These are phyloP conservation scores for Sesbania bispinosa DNA, from an alignment of 306 rosid genomes.

Conservation along the genomic window DNA sequence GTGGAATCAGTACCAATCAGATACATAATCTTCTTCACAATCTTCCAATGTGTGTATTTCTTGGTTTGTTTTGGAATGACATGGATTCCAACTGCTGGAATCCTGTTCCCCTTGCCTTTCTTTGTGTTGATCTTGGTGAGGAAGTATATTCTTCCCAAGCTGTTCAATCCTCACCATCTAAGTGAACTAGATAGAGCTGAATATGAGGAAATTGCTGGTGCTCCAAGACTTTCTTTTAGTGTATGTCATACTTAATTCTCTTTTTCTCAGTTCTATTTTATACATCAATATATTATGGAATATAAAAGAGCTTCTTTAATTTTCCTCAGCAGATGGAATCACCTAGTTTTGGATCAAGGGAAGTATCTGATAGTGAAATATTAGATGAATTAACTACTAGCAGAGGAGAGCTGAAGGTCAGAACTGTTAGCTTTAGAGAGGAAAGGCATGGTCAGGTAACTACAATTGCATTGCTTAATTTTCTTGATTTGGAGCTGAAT, in stretches of 20 bases:
- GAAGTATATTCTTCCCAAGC: conserved; percentile 64
- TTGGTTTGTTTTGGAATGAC: conserved; percentile 54
- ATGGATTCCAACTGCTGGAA: conserved; percentile 87
- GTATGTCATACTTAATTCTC: conserved; percentile 32
- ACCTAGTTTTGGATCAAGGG: conserved; percentile 30
- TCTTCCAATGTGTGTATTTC: conserved; percentile 64
- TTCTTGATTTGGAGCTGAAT: not conserved
- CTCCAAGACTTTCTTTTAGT: conserved; percentile 36
- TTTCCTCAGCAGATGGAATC: conserved; percentile 43
- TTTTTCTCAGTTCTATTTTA: not conserved
- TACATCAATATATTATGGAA: not conserved
- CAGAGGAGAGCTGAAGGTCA: conserved; percentile 81
- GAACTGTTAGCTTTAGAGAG: conserved; percentile 59
- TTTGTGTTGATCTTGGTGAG: conserved; percentile 65
- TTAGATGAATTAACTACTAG: conserved; percentile 66
- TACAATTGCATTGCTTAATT: not conserved
- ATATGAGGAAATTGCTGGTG: conserved; percentile 63
- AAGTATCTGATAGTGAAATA: conserved; percentile 47
- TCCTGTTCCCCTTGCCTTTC: conserved; percentile 77
- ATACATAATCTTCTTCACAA: conserved; percentile 55
- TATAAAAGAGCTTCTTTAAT: not conserved
- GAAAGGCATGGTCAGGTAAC: conserved; percentile 54
- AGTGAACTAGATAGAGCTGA: conserved; percentile 76
- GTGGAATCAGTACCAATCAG: conserved; percentile 70
- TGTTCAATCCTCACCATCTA: conserved; percentile 46